phyloP scores from a whole-genome alignment of 768 basidiomycete species.

The Mycena sanguinolenta region DNA sequence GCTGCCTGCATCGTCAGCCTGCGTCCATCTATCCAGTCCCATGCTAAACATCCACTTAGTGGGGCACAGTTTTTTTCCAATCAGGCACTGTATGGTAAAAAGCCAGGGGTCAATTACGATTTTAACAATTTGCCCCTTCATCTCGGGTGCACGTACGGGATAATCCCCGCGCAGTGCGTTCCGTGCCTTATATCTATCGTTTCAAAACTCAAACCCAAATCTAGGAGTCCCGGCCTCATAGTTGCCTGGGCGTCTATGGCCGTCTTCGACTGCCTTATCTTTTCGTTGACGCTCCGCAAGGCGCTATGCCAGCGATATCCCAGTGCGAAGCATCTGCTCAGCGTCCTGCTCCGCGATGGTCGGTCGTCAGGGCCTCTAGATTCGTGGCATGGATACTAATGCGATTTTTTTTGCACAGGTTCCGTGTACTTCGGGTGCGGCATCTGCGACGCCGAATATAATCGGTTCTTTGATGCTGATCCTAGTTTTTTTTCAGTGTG shows the following conservation, averaged over 20 bases:
- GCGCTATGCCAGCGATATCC: conserved; percentile 1
- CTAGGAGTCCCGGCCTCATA: conserved; percentile 18
- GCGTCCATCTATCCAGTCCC: neutral
- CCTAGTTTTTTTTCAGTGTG: conserved; percentile 1
- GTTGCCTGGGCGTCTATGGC: conserved; percentile 22
- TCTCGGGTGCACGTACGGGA: conserved; percentile 23
- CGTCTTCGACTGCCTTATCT: conserved; percentile 30
- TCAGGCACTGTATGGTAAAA: too few species aligned
- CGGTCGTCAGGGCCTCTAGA: neutral
- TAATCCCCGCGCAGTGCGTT: conserved; percentile 16
- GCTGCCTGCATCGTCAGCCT: conserved; percentile 18
- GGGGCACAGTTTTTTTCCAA: conserved; percentile 6
- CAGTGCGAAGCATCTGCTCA: neutral
- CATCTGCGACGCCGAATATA: neutral
- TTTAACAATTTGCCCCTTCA: neutral
- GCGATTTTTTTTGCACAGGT: neutral
- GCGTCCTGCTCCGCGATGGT: conserved; percentile 31
- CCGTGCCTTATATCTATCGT: neutral
- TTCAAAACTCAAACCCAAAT: neutral
- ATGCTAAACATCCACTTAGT: conserved; percentile 3
- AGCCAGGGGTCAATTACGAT: neutral
- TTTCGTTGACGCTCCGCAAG: conserved; percentile 24
- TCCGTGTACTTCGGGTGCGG: conserved; percentile 30
- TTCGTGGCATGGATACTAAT: too few species aligned
- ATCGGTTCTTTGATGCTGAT: neutral